Evolutionary conservation across 2,329 filamentous ascomycete genomes (phyloP).

Genomic region (Fusarium zealandicum): DNA sequence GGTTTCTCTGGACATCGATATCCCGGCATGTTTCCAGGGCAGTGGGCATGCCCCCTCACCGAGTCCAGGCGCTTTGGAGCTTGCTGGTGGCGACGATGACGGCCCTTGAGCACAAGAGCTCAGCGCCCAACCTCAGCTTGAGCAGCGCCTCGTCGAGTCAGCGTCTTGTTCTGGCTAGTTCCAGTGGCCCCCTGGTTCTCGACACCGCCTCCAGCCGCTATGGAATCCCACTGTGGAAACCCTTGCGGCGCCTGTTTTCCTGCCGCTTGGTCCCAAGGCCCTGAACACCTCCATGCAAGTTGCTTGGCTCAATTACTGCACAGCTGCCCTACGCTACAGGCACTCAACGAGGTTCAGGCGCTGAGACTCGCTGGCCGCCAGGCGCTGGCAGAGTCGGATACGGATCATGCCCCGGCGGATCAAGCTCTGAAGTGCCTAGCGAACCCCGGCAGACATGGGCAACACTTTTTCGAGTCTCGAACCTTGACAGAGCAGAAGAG

Average conservation of each 20-base stretch:
- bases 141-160: conserved; percentile 28
- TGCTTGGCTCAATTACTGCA: conserved; percentile 31
- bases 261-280: conserved; percentile 3
- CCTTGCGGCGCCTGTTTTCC: conserved; percentile 14
- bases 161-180: conserved; percentile 37
- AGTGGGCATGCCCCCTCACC: conserved; percentile 25
- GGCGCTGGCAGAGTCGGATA: conserved; percentile 6
- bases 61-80: conserved; percentile 6
- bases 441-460: conserved; percentile 8
- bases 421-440: conserved; percentile 16
- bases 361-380: not conserved
- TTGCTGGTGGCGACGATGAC: conserved; percentile 32
- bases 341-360: conserved; percentile 12
- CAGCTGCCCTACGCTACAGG: conserved; percentile 19
- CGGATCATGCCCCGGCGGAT: conserved; percentile 5
- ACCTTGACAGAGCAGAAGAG: conserved; percentile 10
- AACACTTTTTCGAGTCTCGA: conserved; percentile 22
- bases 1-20: conserved; percentile 7
- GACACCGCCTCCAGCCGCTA: conserved; percentile 33
- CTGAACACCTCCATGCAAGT: conserved; percentile 14
- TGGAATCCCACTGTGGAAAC: conserved; percentile 33
- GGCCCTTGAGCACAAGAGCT: conserved; percentile 28
- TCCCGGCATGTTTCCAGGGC: conserved; percentile 17
- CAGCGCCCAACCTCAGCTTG: no score
- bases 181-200: conserved; percentile 25